Percentiles rank a stretch among this genome's conserved stretches.
These are phyloP conservation scores for Paramecium biaurelia DNA, from an alignment of 73 alveolate species.

Conservation along the genomic window DNA sequence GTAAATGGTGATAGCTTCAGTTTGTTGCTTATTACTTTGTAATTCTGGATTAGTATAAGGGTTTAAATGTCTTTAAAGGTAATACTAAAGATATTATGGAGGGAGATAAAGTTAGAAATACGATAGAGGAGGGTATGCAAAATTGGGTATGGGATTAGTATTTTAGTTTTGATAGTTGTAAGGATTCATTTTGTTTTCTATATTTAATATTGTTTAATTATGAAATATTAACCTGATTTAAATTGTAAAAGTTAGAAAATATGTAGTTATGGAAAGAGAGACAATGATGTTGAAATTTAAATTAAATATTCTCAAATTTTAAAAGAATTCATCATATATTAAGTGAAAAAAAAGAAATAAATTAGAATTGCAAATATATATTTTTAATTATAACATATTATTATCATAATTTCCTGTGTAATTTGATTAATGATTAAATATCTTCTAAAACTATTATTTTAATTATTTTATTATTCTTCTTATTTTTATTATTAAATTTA, in stretches of 20 bases:
- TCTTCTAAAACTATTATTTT: slow-evolving; percentile 26
- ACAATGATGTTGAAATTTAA: not conserved
- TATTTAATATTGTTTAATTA: not conserved
- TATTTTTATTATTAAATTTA: not conserved
- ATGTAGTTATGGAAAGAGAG: not conserved
- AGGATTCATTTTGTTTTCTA: not conserved
- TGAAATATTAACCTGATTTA: not conserved
- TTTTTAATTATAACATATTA: not conserved
- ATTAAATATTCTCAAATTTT: not conserved
- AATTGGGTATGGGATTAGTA: not conserved
- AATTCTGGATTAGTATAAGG: not conserved
- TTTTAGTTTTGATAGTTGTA: not conserved
- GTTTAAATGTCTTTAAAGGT: not conserved
- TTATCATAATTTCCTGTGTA: slow-evolving; percentile 14
- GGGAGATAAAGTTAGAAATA: not conserved
- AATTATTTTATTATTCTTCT: not conserved
- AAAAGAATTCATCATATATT: not conserved
- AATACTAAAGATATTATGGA: not conserved
- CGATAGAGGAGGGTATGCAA: not conserved
- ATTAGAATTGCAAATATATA: not conserved
- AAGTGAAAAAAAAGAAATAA: not conserved
- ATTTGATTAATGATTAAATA: slow-evolving; percentile 19
- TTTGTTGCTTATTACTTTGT: not conserved
- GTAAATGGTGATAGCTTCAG: not conserved
- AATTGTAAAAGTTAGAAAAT: not conserved